Evolutionary conservation across 2,329 filamentous ascomycete species (phyloP).

Genomic region (Penicillium sp.): DNA sequence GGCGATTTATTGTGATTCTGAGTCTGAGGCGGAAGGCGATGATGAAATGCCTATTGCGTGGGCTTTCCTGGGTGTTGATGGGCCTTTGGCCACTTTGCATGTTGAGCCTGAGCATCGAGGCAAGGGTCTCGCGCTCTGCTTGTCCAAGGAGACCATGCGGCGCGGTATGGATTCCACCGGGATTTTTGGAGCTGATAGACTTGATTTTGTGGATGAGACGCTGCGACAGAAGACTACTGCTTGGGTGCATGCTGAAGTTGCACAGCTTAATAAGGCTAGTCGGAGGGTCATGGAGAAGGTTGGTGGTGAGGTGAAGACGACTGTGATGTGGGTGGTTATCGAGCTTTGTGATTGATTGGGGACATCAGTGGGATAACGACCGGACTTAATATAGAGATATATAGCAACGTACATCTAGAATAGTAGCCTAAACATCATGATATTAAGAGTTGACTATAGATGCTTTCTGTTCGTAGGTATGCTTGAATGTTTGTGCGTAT

Average conservation of each 20-base stretch:
- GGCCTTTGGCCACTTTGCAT: conserved; percentile 39
- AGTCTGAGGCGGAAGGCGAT: not conserved
- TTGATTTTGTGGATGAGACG: conserved; percentile 5
- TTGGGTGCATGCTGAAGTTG: conserved; percentile 44
- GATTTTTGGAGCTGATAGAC: conserved; percentile 17
- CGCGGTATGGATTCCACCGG: conserved; percentile 25
- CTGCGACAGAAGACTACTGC: conserved; percentile 12
- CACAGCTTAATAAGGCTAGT: conserved; percentile 37
- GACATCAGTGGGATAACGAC: not conserved
- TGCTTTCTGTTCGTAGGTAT: no score
- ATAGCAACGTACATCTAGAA: no score
- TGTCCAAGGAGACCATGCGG: conserved; percentile 37
- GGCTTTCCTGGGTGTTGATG: conserved; percentile 43
- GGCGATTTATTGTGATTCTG: conserved; percentile 34
- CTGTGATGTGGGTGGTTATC: conserved; percentile 40
- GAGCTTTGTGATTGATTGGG: conserved; percentile 25
- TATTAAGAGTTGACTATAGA: no score
- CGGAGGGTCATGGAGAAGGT: conserved; percentile 48
- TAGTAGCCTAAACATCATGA: no score
- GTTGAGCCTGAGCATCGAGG: conserved; percentile 46
- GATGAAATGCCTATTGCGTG: conserved; percentile 39
- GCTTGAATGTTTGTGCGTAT: no score
- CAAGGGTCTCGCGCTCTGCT: conserved; percentile 32
- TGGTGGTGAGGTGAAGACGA: conserved; percentile 38
- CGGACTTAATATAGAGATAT: not conserved